Percentiles rank a stretch among this genome's conserved stretches.
Conservation (phyloP, 495 filamentous ascomycete genomes). For the Aspergillus bridgeri region DNA sequence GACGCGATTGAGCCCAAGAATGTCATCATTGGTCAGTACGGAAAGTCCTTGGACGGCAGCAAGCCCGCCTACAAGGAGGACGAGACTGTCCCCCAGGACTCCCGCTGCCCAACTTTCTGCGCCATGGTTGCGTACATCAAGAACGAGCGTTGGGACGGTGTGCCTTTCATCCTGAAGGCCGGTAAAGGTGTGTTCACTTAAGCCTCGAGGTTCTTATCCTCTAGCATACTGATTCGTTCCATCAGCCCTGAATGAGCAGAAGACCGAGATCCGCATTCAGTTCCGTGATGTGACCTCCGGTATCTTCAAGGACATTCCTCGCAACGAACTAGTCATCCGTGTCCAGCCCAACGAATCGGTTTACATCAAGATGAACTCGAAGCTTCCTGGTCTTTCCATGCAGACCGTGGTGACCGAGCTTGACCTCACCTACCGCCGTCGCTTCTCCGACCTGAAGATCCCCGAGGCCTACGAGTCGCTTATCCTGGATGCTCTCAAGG, state of each 20-base stretch:
- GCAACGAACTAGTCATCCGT: slow-evolving; percentile 98
- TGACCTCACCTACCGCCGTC: slow-evolving; percentile 94
- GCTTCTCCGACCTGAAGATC: slow-evolving; percentile 99
- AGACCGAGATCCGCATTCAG: slow-evolving; percentile 99
- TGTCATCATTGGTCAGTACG: slow-evolving; percentile 99
- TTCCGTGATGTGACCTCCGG: slow-evolving; percentile 99
- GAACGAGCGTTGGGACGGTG: slow-evolving; percentile 99
- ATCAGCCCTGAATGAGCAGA: slow-evolving; percentile 93
- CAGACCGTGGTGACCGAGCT: slow-evolving; percentile 99
- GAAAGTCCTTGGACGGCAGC: slow-evolving; percentile 90
- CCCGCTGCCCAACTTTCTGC: slow-evolving; percentile 96
- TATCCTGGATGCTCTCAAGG: slow-evolving; percentile 96
- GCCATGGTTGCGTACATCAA: slow-evolving; percentile 97
- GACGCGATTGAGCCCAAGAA: slow-evolving; percentile 98
- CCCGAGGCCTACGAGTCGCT: slow-evolving; percentile 98
- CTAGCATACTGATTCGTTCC: slow-evolving; percentile 8
- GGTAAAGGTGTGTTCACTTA: slow-evolving; percentile 68
- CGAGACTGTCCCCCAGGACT: slow-evolving; percentile 96
- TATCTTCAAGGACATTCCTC: slow-evolving; percentile 99
- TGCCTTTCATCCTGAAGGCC: slow-evolving; percentile 99
- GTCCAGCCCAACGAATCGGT: slow-evolving; percentile 99
- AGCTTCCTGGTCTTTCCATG: slow-evolving; percentile 97
- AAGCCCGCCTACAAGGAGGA: slow-evolving; percentile 99
- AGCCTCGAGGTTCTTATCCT: not conserved
- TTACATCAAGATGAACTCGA: slow-evolving; percentile 99